Conservation (phyloP, 257 asterid species). For the Ehretia macrophylla region DNA sequence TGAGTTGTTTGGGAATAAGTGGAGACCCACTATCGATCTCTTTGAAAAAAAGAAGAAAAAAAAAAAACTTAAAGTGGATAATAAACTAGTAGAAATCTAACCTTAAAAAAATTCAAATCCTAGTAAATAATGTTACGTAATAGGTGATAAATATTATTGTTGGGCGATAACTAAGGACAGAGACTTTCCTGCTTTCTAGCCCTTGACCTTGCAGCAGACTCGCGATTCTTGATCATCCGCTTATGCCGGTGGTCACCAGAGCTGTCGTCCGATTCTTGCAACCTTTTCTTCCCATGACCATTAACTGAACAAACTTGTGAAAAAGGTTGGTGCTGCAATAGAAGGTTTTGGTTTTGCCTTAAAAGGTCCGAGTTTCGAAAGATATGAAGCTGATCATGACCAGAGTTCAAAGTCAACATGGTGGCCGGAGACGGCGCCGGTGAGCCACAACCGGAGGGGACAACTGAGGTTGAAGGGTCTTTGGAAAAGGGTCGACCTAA, state of each 20-base stretch:
- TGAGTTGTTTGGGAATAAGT: too few species aligned
- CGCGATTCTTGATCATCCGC: constrained; percentile 89
- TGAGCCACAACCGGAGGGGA: neutral
- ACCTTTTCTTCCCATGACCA: constrained; percentile 33
- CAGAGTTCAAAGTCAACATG: constrained; percentile 43
- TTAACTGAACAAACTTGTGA: neutral
- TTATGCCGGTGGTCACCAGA: constrained; percentile 49
- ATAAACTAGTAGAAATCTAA: too few species aligned
- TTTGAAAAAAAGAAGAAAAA: too few species aligned
- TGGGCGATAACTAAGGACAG: too few species aligned
- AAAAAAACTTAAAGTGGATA: too few species aligned
- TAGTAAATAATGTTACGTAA: too few species aligned
- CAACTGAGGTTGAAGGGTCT: constrained; percentile 23
- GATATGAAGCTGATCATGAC: constrained; percentile 23
- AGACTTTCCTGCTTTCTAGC: constrained; percentile 72
- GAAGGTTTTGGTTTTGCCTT: constrained; percentile 3
- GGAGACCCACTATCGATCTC: too few species aligned
- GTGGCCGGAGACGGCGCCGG: constrained; percentile 34
- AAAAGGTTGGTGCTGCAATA: constrained; percentile 13
- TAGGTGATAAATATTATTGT: too few species aligned
- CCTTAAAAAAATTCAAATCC: too few species aligned
- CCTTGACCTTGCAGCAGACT: constrained; percentile 75
- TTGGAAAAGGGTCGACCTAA: constrained; percentile 30
- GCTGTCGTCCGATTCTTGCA: constrained; percentile 17
- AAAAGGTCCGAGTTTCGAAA: constrained; percentile 8